Conservation (phyloP, 495 filamentous ascomycete genomes). For the Lasiosphaeriaceae sp. region DNA sequence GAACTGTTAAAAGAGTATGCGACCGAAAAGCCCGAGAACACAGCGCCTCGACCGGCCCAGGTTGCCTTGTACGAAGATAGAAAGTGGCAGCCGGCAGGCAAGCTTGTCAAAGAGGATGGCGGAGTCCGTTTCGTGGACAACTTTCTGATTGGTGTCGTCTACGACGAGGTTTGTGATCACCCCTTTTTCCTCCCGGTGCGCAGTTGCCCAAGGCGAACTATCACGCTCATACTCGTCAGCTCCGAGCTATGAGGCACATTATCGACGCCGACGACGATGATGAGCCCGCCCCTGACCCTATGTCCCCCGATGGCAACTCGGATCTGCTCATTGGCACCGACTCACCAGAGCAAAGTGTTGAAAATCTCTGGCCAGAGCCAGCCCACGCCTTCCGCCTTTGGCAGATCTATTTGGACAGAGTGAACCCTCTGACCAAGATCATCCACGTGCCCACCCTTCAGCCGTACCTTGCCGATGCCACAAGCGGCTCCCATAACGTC, state of each 20-base stretch:
- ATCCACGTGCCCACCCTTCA: constrained; percentile 64
- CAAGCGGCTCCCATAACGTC: constrained; percentile 31
- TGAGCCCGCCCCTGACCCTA: constrained; percentile 11
- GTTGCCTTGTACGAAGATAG: constrained; percentile 23
- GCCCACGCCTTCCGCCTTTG: constrained; percentile 66
- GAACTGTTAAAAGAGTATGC: constrained; percentile 45
- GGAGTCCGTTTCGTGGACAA: constrained; percentile 45
- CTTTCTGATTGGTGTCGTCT: constrained; percentile 36
- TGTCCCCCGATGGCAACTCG: constrained; percentile 37
- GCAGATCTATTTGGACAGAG: constrained; percentile 64
- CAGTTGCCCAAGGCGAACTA: too few species aligned
- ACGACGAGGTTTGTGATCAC: constrained; percentile 37
- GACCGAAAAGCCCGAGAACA: constrained; percentile 29
- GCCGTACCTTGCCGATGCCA: constrained; percentile 44
- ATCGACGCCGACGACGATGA: constrained; percentile 38
- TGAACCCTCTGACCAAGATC: constrained; percentile 68
- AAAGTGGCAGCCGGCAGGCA: constrained; percentile 36
- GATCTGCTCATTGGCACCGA: constrained; percentile 33
- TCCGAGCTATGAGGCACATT: constrained; percentile 46
- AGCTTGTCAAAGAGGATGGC: constrained; percentile 43
- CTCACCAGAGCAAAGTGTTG: constrained; percentile 22
- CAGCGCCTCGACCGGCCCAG: constrained; percentile 12
- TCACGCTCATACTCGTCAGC: constrained; percentile 16
- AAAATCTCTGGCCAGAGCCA: constrained; percentile 56
- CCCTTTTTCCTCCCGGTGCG: not conserved